These are phyloP conservation scores for Ogataea thermomethanolica DNA, from an alignment of 805 yeast genomes.

Conservation along the genomic window DNA sequence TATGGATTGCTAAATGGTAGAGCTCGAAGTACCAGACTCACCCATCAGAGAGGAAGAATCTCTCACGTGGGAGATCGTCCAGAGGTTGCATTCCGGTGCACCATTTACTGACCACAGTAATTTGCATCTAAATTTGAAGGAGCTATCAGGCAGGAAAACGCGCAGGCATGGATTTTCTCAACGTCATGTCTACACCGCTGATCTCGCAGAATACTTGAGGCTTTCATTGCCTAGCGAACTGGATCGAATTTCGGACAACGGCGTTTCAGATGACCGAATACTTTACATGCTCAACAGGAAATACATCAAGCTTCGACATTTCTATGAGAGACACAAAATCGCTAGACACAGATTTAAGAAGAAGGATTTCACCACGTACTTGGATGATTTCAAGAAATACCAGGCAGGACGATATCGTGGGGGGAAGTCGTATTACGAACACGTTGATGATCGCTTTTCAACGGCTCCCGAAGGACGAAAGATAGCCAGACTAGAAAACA, in stretches of 20 bases:
- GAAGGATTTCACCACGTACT: constrained; percentile 25
- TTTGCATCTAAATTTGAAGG: background rate
- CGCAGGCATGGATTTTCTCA: constrained; percentile 29
- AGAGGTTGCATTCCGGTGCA: constrained; percentile 4
- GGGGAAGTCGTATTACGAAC: constrained; percentile 27
- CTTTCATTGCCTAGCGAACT: constrained; percentile 26
- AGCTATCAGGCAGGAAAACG: constrained; percentile 13
- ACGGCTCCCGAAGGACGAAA: constrained; percentile 10
- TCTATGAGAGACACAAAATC: constrained; percentile 25
- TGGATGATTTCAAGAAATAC: constrained; percentile 31
- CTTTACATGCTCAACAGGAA: constrained; percentile 28
- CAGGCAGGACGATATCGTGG: constrained; percentile 22
- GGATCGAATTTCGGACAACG: constrained; percentile 21
- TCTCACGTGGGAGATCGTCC: constrained; percentile 17
- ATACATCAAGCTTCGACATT: constrained; percentile 27
- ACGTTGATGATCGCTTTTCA: constrained; percentile 17
- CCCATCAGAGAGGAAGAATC: constrained; percentile 18
- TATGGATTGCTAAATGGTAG: constrained; percentile 5
- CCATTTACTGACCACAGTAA: background rate
- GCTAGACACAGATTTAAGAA: constrained; percentile 31
- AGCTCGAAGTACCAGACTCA: constrained; percentile 20
- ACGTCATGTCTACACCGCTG: constrained; percentile 34
- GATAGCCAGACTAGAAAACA: constrained; percentile 13
- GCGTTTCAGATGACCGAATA: constrained; percentile 27
- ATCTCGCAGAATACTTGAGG: constrained; percentile 32